Percentiles rank a stretch among this genome's conserved stretches.
These are phyloP conservation scores for Leccinum arenicola DNA, from an alignment of 768 basidiomycete genomes.

Conservation along the genomic window DNA sequence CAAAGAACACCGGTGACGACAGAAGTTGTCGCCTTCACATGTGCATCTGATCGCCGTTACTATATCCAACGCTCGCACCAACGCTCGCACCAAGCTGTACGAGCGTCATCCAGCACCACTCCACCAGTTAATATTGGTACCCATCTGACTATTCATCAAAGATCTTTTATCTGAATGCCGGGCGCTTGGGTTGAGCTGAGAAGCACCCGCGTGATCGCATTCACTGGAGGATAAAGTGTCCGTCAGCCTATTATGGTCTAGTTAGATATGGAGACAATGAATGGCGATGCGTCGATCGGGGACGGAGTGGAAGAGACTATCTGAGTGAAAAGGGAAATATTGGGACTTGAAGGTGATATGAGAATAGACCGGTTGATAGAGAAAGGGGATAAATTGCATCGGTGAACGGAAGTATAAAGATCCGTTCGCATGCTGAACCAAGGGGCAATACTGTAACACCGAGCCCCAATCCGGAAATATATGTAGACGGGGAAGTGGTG, in stretches of 20 bases:
- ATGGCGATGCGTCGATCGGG: conserved; percentile 13
- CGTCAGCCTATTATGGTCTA: conserved; percentile 12
- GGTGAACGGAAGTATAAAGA: neutral
- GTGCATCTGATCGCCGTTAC: conserved; percentile 23
- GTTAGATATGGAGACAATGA: conserved; percentile 1
- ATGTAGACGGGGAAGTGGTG: neutral
- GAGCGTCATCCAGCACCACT: conserved; percentile 7
- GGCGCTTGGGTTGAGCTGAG: conserved; percentile 86
- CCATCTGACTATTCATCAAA: conserved; percentile 34
- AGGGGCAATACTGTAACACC: neutral
- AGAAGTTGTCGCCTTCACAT: neutral
- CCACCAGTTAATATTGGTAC: neutral
- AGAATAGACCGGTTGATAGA: conserved; percentile 1
- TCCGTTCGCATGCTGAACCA: neutral
- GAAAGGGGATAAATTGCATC: neutral
- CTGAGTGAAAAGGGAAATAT: conserved; percentile 1
- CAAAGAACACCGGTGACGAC: conserved; percentile 2
- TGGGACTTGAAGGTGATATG: neutral
- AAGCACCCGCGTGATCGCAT: conserved; percentile 74
- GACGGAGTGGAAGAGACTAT: conserved; percentile 8
- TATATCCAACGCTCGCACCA: conserved; percentile 20
- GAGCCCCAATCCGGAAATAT: neutral
- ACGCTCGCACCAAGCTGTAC: conserved; percentile 23
- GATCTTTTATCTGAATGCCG: conserved; percentile 84
- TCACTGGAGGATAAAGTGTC: conserved; percentile 42